phyloP scores from a whole-genome alignment of 768 basidiomycete species.

The Lactifluus echinatus region DNA sequence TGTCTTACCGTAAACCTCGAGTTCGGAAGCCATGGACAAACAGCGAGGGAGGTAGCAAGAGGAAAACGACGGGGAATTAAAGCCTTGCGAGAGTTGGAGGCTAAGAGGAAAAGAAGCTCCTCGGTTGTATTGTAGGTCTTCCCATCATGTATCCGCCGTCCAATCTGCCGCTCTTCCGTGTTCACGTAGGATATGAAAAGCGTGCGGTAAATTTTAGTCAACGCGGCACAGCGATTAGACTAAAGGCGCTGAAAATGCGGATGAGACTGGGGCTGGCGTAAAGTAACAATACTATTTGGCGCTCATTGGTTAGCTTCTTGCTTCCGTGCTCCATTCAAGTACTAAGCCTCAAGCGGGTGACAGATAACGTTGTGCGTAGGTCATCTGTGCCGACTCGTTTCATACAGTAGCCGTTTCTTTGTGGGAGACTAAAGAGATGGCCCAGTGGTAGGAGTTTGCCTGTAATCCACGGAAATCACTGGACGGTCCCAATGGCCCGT shows the following conservation, averaged over 20 bases:
- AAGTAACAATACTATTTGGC: not conserved
- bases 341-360: slow-evolving; percentile 1
- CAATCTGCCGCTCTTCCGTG: not conserved
- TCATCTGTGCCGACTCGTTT: not conserved
- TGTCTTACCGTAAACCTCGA: slow-evolving; percentile 7
- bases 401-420: too few species aligned
- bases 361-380: not conserved
- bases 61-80: not conserved
- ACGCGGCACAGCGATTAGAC: not conserved
- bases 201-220: not conserved
- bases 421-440: not conserved
- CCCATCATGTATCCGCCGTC: not conserved
- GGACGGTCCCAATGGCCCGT: not conserved
- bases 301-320: not conserved
- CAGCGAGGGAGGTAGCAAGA: not conserved
- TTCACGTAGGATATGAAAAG: not conserved
- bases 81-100: not conserved
- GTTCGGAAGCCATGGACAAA: not conserved
- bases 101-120: slow-evolving; percentile 7
- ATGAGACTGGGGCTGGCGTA: not conserved
- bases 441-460: not conserved
- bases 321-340: not conserved
- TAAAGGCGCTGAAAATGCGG: not conserved
- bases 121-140: not conserved
- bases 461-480: not conserved